Evolutionary conservation across 1,284 basidiomycete genomes (phyloP), one percentile per base, ranked within the genome.

Genomic region (Ustilago esculenta): DNA sequence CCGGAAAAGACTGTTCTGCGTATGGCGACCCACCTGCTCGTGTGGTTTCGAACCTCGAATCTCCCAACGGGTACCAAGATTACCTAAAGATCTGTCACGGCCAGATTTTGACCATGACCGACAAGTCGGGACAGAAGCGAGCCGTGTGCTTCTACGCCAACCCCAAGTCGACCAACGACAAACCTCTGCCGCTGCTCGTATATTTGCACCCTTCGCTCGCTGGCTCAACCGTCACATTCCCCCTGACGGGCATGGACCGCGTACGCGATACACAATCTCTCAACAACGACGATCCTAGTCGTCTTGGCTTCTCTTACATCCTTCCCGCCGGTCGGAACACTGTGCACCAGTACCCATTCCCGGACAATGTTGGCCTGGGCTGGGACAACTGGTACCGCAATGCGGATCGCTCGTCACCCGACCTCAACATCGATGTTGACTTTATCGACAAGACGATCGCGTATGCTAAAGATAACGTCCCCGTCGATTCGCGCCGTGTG

Each of bases 381-480:
- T 59, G 61, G 61, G 61, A 65, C 52, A 58, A 65, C 24, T 65
- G 61, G 61, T 59, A 59, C 37, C 52, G 61, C 42, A 65, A 65
- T 47, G 18, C 59, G 9, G 61, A 65, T 20, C 61, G 61, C n/a
- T 43, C 37, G 3, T 65, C 61, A n/a, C 33, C 49, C 12, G 37
- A 29, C 17, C 43, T 65, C 36, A 65, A 65, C 32, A 39, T 46
- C 20, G 60, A 64, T 34, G 60, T 55, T 17, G 53, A 56, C 32
- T 64, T 55, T 18, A 43, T 65, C 32, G 55, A 59, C 44, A 49
- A 59, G 43, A 36, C 54, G 2, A 65, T 58, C 36, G 39, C 54
- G 5, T 59, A 52, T 12, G 55, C 49, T 35, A 59, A 60, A 23
- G 35, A 10, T 15, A 21, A 60, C 23, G 45, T 48, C 2, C 23